Evolutionary conservation across 768 basidiomycete genomes (phyloP).

Genomic region (Hortiboletus flavorubellus): DNA sequence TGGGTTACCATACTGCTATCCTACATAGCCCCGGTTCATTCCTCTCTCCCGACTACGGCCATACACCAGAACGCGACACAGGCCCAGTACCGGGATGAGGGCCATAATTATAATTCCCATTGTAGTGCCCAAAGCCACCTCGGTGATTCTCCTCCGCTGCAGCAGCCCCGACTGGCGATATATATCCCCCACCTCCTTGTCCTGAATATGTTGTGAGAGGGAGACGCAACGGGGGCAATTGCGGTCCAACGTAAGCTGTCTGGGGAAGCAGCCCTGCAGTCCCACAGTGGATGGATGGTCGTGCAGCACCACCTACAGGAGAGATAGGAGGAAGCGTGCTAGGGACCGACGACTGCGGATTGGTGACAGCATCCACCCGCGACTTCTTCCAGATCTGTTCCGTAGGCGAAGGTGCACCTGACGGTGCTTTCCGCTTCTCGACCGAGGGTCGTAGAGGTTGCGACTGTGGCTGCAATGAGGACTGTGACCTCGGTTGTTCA

Average conservation of each 20-base stretch:
- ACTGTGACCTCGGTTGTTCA: conserved; percentile 44
- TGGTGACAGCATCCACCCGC: conserved; percentile 30
- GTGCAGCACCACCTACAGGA: conserved; percentile 14
- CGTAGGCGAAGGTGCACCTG: conserved; percentile 49
- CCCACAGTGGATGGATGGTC: conserved; percentile 13
- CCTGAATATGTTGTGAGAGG: conserved; percentile 18
- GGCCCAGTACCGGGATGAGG: conserved; percentile 18
- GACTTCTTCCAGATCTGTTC: conserved; percentile 78
- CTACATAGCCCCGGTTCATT: conserved; percentile 12
- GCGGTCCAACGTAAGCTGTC: conserved; percentile 20
- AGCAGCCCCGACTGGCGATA: conserved; percentile 18
- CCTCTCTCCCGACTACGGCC: conserved; percentile 24
- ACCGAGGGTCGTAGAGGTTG: conserved; percentile 29
- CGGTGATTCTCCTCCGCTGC: conserved; percentile 19
- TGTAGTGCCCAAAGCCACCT: conserved; percentile 25
- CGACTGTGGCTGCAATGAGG: conserved; percentile 28
- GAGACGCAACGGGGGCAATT: conserved; percentile 29
- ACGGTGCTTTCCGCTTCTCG: conserved; percentile 59
- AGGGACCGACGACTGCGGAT: conserved; percentile 7
- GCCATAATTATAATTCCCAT: conserved; percentile 22
- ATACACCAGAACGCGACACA: conserved; percentile 22
- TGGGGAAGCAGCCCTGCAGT: conserved; percentile 14
- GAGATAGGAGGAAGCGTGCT: conserved; percentile 26
- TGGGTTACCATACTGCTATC: conserved; percentile 13
- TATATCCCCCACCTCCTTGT: conserved; percentile 19